These are phyloP conservation scores for Leccinum subtestaceum DNA, from an alignment of 768 basidiomycete genomes.

Conservation along the genomic window DNA sequence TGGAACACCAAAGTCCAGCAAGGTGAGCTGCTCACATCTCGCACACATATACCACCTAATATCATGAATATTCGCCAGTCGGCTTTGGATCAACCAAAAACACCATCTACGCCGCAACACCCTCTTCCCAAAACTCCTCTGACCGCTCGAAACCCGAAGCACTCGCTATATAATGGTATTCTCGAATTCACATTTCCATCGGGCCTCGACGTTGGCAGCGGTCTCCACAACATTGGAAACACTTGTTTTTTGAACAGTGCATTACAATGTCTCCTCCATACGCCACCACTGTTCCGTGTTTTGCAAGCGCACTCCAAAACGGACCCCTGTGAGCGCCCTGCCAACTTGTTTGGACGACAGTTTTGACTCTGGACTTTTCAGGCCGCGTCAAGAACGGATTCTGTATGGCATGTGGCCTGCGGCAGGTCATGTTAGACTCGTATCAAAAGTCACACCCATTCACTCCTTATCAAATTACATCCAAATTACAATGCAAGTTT, in stretches of 20 bases:
- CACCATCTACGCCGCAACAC: constrained; percentile 26
- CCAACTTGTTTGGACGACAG: neutral
- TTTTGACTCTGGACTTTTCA: constrained; percentile 20
- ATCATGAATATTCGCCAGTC: constrained; percentile 4
- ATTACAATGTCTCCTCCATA: constrained; percentile 90
- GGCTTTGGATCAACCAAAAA: constrained; percentile 23
- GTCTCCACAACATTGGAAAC: constrained; percentile 84
- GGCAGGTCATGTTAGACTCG: constrained; percentile 52
- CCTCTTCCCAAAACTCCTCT: constrained; percentile 29
- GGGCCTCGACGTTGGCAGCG: constrained; percentile 47
- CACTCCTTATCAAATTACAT: constrained; percentile 62
- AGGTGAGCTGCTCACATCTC: constrained; percentile 37
- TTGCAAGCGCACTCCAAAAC: constrained; percentile 47
- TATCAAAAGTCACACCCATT: constrained; percentile 49
- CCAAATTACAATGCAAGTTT: constrained; percentile 64
- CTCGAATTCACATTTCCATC: constrained; percentile 67
- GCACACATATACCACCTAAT: neutral
- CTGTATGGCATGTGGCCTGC: constrained; percentile 79
- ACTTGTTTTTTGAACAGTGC: constrained; percentile 97
- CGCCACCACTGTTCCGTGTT: constrained; percentile 76
- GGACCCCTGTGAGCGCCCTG: constrained; percentile 55
- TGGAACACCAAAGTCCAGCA: constrained; percentile 51
- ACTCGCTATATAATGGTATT: constrained; percentile 47
- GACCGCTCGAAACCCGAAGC: constrained; percentile 27
- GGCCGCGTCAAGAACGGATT: constrained; percentile 49